Base-by-base conservation (phyloP, 805 yeast genomes). In the Hanseniaspora occidentalis region DNA sequence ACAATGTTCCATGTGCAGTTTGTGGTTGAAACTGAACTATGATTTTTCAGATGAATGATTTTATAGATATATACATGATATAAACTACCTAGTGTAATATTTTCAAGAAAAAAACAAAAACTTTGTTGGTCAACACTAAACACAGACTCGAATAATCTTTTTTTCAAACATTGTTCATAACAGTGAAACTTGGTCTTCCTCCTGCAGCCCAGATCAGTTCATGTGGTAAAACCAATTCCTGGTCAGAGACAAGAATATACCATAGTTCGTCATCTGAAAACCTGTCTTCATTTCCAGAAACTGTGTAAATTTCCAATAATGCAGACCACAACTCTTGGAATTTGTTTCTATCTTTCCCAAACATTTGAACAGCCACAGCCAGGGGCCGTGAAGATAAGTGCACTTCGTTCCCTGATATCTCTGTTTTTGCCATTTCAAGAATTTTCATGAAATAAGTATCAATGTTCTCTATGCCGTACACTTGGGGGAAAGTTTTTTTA, bases 1-100 rank as follows among this genome's bases (percentile, higher is more conserved):
- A 0, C 95, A 88, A 51, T 89, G 97, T 55, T 54, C 62, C 10
- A 77, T 82, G 24, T 89, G 97, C 57, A 83, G 94, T 55, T 55
- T 86, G 23, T 89, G 96, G 95, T 59, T 89, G 20, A 75, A 75
- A 38, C 86, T 89, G 2, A 69, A 67, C 51, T 74, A 66, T 47
- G 86, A 75, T 47, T 42, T 54, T 9, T 63, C 55, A 2, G 61
- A 58, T 18, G 58, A 55, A 14, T 36, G 46, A 23, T 42, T 43
- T 14, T 33, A 9, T 27, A 27, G 7, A n/a, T 14, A 10, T 36
- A 20, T 17, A 16, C 10, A 37, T 16, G n/a, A n/a, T n/a, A n/a
- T n/a, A n/a, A n/a, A n/a, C n/a, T n/a, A n/a, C n/a, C n/a, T n/a
- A n/a, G n/a, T n/a, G n/a, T n/a, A n/a, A n/a, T n/a, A n/a, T n/a